Conservation (phyloP, 2,329 filamentous ascomycete species). For the Claviceps africana region DNA sequence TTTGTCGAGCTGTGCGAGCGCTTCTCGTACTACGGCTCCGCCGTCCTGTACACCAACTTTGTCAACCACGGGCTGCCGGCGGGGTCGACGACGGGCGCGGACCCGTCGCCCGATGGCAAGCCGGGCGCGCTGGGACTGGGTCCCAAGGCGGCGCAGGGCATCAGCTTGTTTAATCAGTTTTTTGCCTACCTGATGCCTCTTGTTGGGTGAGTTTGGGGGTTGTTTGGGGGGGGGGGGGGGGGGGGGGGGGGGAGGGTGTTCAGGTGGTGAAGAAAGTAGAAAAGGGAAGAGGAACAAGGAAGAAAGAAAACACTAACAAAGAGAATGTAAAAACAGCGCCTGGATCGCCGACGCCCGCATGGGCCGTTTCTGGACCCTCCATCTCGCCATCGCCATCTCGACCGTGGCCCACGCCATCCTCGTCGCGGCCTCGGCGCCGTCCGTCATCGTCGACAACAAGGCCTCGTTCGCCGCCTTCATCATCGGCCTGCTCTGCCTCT, state of each 20-base stretch:
- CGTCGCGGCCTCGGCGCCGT: conserved; percentile 49
- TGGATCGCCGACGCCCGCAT: conserved; percentile 54
- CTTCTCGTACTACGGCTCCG: conserved; percentile 64
- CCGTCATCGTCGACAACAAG: conserved; percentile 43
- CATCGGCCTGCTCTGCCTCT: conserved; percentile 42
- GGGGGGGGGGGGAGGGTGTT: no score
- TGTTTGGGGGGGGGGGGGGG: no score
- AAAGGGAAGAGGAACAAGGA: neutral
- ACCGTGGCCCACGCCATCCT: conserved; percentile 54
- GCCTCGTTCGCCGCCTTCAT: conserved; percentile 52
- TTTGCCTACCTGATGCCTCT: conserved; percentile 48
- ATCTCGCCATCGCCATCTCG: conserved; percentile 50
- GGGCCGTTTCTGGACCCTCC: conserved; percentile 61
- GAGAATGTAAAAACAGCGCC: conserved; percentile 18
- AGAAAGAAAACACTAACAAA: neutral
- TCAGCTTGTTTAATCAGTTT: conserved; percentile 43
- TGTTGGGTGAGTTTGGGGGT: conserved; percentile 28
- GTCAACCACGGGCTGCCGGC: conserved; percentile 40
- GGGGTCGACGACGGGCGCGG: conserved; percentile 40
- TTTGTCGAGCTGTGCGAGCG: conserved; percentile 64
- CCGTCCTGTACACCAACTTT: conserved; percentile 55
- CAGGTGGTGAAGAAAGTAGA: neutral
- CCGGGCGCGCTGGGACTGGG: conserved; percentile 45
- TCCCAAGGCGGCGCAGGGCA: conserved; percentile 36
- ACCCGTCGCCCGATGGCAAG: conserved; percentile 17